Percentiles rank a stretch among this genome's conserved stretches.
Conservation (phyloP, 1,139 yeast genomes). For the Schwanniomyces etchellsii region DNA sequence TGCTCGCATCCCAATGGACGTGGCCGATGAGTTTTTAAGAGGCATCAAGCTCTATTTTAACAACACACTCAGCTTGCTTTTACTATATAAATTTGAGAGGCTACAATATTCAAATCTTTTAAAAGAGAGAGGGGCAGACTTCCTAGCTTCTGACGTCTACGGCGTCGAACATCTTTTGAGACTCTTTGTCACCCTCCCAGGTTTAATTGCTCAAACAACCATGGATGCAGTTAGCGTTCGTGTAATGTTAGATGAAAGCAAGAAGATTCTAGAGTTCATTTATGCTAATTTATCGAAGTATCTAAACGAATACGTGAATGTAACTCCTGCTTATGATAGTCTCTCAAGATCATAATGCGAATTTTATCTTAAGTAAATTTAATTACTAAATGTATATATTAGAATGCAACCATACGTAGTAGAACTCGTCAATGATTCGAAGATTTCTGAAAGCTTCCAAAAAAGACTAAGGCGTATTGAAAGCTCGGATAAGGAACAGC, state of each 20-base stretch:
- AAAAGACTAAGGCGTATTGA: background rate
- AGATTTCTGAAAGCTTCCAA: background rate
- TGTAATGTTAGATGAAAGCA: slow-evolving; percentile 37
- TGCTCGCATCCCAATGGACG: slow-evolving; percentile 34
- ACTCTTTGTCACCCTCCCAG: slow-evolving; percentile 72
- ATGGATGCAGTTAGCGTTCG: slow-evolving; percentile 77
- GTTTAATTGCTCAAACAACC: slow-evolving; percentile 65
- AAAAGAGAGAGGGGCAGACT: slow-evolving; percentile 24
- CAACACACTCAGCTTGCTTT: slow-evolving; percentile 61
- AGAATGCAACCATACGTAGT: slow-evolving; percentile 5
- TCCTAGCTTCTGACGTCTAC: slow-evolving; percentile 41
- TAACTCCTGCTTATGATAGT: slow-evolving; percentile 61
- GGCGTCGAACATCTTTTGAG: slow-evolving; percentile 78
- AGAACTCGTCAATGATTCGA: slow-evolving; percentile 2
- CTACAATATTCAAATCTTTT: slow-evolving; percentile 64
- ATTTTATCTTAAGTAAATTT: background rate
- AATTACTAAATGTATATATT: background rate
- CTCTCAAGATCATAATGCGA: slow-evolving; percentile 20
- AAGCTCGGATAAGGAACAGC: slow-evolving; percentile 2
- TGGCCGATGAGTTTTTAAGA: slow-evolving; percentile 57
- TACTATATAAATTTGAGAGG: slow-evolving; percentile 81
- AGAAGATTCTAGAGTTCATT: slow-evolving; percentile 49
- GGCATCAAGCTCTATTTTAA: slow-evolving; percentile 80
- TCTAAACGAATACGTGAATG: slow-evolving; percentile 44
- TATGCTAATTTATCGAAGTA: slow-evolving; percentile 42